Percentiles rank a stretch among this genome's conserved stretches.
Evolutionary conservation across 768 basidiomycete genomes (phyloP).

Genomic region (Termitomyces sp.): DNA sequence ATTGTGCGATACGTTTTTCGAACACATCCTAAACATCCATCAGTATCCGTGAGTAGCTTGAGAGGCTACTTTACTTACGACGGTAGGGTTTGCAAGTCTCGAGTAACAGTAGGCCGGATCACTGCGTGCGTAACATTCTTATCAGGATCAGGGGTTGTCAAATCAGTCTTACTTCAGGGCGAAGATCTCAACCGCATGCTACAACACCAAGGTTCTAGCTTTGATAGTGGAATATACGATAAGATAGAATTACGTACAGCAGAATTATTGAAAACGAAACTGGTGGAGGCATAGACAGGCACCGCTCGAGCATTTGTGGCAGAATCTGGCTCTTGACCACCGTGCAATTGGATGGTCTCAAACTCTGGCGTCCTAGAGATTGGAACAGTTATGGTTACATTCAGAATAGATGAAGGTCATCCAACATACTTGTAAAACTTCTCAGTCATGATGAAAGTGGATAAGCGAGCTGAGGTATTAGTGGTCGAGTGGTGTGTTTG

Average conservation of each 20-base stretch:
- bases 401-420: not conserved
- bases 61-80: constrained; percentile 30
- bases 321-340: constrained; percentile 59
- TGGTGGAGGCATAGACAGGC: constrained; percentile 72
- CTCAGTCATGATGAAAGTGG: not conserved
- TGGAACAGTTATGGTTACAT: not conserved
- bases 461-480: not conserved
- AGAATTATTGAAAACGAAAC: constrained; percentile 69
- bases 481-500: not conserved
- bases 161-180: constrained; percentile 40
- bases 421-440: not conserved
- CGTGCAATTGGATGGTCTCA: constrained; percentile 77
- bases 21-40: constrained; percentile 53
- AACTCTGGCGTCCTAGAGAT: constrained; percentile 54
- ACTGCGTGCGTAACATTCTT: constrained; percentile 19
- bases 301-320: constrained; percentile 69
- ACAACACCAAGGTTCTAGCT: not conserved
- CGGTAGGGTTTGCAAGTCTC: constrained; percentile 64
- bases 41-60: not conserved
- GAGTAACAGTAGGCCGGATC: constrained; percentile 59
- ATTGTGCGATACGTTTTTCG: constrained; percentile 70
- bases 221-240: not conserved
- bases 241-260: constrained; percentile 5
- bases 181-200: constrained; percentile 74
- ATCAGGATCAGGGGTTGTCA: not conserved